These are phyloP conservation scores for Vachellia collinsii DNA, from an alignment of 306 rosid species.

Conservation along the genomic window DNA sequence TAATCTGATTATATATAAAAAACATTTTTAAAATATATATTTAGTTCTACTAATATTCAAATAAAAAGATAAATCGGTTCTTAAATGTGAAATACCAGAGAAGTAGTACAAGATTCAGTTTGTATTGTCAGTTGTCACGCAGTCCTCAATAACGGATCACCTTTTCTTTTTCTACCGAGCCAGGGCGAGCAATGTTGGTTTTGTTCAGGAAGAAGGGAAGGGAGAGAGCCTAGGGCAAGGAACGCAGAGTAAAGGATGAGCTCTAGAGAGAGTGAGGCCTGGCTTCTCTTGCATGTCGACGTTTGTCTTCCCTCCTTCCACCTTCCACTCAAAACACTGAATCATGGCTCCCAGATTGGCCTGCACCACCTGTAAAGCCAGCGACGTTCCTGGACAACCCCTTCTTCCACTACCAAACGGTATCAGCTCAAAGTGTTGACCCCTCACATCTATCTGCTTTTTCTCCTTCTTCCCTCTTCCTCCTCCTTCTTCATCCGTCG, in stretches of 20 bases:
- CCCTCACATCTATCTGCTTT: constrained; percentile 62
- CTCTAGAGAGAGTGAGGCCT: constrained; percentile 69
- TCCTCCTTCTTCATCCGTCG: constrained; percentile 37
- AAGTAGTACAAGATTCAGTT: too few species aligned
- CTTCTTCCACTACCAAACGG: constrained; percentile 95
- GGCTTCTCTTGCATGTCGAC: constrained; percentile 70
- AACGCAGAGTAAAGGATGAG: constrained; percentile 60
- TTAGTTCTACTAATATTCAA: too few species aligned
- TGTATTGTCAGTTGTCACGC: too few species aligned
- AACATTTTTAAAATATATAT: too few species aligned
- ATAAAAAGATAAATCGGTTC: too few species aligned
- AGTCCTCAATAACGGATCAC: too few species aligned
- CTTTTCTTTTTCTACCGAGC: too few species aligned
- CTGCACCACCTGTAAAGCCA: constrained; percentile 74
- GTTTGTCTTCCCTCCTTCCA: constrained; percentile 25
- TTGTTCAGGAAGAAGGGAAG: constrained; percentile 41
- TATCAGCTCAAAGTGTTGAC: constrained; percentile 69
- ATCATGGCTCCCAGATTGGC: constrained; percentile 64
- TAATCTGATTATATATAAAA: too few species aligned
- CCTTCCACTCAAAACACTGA: constrained; percentile 83
- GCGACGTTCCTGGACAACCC: constrained; percentile 76
- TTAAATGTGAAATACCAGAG: too few species aligned
- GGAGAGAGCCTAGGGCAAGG: constrained; percentile 49
- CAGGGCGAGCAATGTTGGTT: too few species aligned
- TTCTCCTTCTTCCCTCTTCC: constrained; percentile 20